phyloP scores from a whole-genome alignment of 352 stramenopile species.

The Globisporangium paroecandrum region DNA sequence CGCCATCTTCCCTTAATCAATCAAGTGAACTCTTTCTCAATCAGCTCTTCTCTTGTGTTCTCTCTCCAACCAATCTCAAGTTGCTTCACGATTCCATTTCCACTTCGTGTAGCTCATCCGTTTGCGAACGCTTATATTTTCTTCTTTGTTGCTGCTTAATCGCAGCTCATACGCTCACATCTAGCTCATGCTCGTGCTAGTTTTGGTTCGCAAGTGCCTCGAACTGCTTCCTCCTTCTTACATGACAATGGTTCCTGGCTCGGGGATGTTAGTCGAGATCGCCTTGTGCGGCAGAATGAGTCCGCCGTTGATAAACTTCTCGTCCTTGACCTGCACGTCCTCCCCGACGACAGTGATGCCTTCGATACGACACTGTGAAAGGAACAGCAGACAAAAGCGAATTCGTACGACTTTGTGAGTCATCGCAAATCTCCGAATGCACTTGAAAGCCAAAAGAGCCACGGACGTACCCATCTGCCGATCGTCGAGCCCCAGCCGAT shows the following conservation, averaged over 20 bases:
- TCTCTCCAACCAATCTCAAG: neutral
- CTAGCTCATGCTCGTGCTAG: neutral
- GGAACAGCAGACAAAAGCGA: conserved; percentile 1
- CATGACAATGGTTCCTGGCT: conserved; percentile 89
- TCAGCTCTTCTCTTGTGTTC: neutral
- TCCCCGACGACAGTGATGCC: conserved; percentile 83
- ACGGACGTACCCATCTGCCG: conserved; percentile 64
- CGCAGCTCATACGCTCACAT: neutral
- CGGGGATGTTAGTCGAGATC: conserved; percentile 82
- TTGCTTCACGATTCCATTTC: neutral
- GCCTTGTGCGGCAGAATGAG: conserved; percentile 87
- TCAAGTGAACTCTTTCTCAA: neutral
- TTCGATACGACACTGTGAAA: conserved; percentile 70
- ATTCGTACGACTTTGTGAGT: neutral
- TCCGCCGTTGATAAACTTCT: conserved; percentile 87
- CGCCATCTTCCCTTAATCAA: neutral
- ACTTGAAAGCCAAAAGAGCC: neutral
- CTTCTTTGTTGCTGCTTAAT: neutral
- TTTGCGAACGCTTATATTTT: neutral
- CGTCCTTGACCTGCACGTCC: conserved; percentile 86
- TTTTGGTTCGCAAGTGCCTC: neutral
- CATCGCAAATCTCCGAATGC: neutral
- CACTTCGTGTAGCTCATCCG: neutral
- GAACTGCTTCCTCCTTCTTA: conserved; percentile 20
- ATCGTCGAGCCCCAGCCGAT: conserved; percentile 88